A percentile compares a stretch with the other conserved stretches of the same genome.
Evolutionary conservation across 1,139 yeast species (phyloP).

Genomic region (Protomyces pachydermus): DNA sequence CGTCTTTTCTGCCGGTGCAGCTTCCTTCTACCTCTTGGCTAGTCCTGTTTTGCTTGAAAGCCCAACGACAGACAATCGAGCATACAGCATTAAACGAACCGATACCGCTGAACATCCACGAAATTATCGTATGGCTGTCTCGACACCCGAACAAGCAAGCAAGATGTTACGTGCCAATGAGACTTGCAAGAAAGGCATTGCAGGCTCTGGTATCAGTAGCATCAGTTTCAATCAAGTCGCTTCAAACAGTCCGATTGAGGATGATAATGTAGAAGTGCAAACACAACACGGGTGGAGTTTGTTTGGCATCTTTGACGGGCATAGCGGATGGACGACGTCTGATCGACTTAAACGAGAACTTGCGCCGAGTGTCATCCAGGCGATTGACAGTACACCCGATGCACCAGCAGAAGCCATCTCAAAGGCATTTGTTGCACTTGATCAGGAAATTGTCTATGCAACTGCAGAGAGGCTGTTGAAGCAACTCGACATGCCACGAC

Average conservation of each 20-base stretch:
- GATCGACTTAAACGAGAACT: slow-evolving; percentile 74
- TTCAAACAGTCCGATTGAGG: slow-evolving; percentile 91
- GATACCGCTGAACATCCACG: slow-evolving; percentile 23
- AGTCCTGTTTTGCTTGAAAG: not conserved
- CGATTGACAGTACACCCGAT: slow-evolving; percentile 53
- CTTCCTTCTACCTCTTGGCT: not conserved
- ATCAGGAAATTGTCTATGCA: slow-evolving; percentile 76
- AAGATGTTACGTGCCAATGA: slow-evolving; percentile 8
- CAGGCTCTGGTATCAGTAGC: slow-evolving; percentile 63
- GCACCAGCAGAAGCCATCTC: slow-evolving; percentile 73
- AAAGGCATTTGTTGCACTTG: slow-evolving; percentile 74
- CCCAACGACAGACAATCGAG: not conserved
- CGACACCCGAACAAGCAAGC: slow-evolving; percentile 8
- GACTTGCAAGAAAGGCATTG: not conserved
- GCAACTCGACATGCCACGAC: slow-evolving; percentile 46
- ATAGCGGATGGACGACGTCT: slow-evolving; percentile 93
- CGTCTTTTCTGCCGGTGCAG: not conserved
- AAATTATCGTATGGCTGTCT: slow-evolving; percentile 13
- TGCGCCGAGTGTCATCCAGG: slow-evolving; percentile 69
- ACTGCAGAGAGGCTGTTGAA: slow-evolving; percentile 65
- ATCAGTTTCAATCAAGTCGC: slow-evolving; percentile 88
- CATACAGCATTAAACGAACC: not conserved
- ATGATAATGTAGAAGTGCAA: slow-evolving; percentile 73
- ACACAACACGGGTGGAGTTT: slow-evolving; percentile 59
- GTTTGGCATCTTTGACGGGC: slow-evolving; percentile 96